Base-by-base conservation (phyloP, 192 early-diverging fungal genomes). In the Dispira simplex region DNA sequence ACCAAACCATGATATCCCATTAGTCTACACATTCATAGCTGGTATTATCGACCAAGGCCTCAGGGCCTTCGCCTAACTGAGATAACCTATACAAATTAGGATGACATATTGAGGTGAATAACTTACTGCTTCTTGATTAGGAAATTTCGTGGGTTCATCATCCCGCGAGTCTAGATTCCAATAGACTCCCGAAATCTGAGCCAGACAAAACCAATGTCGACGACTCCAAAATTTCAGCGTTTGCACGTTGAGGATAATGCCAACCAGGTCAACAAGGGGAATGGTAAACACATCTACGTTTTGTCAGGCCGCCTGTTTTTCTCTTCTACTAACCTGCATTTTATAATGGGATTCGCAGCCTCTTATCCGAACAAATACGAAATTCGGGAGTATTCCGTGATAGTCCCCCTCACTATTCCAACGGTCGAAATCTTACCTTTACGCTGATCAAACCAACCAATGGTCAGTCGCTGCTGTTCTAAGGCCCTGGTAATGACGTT, bases 181-280 rank as follows among this genome's bases (percentile, higher is more conserved):
- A 39, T 58, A 58, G 1, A 39, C 47, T 26, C 68, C 52, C 46
- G 70, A 58, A 56, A 77, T 65, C 26, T 71, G 53, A 58, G 68
- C 71, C 46, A 77, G 55, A 14, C 68, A 71, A 65, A 77, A 73
- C 75, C 75, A 77, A 60, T 75, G 72, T 46, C 70, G 64, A n/a
- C 68, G 65, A 45, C 66, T 68, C 69, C 75, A 73, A 63, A 77
- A 70, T 68, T 71, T 69, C 39, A 68, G 63, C 13, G 68, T 68
- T 62, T 68, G 70, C 13, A 70, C 70, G 64, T 74, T 68, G 44
- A 77, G 59, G 58, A 77, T 74, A n/a, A 77, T 68, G 18, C 72
- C 75, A 8, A 65, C 45, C 23, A 63, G 56, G 25, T 44, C 49
- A 32, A 55, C 58, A 46, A 72, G 64, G 10, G 20, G 21, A 53